Percentiles rank a stretch among this genome's conserved stretches.
phyloP scores from a whole-genome alignment of 2,329 filamentous ascomycete species.

The Cercospora beticola region DNA sequence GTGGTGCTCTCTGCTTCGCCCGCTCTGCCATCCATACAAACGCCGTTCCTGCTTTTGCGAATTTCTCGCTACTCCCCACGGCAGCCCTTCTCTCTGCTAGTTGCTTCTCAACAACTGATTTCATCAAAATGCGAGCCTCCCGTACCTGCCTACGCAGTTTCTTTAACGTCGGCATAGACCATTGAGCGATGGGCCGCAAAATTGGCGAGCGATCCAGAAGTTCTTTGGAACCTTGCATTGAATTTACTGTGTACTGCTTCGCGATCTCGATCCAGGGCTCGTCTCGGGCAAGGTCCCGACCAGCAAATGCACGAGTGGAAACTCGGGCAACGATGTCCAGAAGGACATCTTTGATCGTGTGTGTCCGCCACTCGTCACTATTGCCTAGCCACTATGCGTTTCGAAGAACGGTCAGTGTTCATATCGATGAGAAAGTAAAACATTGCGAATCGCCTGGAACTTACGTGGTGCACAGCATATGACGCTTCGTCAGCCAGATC shows the following conservation, averaged over 20 bases:
- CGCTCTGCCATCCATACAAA: not conserved
- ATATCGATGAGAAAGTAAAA: not conserved
- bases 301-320: not conserved
- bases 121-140: not conserved
- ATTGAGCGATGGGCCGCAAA: not conserved
- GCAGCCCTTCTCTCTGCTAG: not conserved
- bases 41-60: not conserved
- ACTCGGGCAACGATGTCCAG: not conserved
- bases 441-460: not conserved
- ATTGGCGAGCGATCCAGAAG: not conserved
- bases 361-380: slow-evolving; percentile 12
- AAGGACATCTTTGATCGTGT: not conserved
- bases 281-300: not conserved
- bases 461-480: not conserved
- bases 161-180: not conserved
- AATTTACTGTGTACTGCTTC: not conserved
- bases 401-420: not conserved
- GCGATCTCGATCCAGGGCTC: not conserved
- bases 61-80: not conserved
- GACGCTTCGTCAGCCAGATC: not conserved
- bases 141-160: not conserved
- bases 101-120: not conserved
- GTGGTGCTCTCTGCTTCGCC: not conserved
- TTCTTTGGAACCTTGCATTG: not conserved
- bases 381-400: not conserved